phyloP scores from a whole-genome alignment of 73 alveolate species.

The Diophrys appendiculata region DNA sequence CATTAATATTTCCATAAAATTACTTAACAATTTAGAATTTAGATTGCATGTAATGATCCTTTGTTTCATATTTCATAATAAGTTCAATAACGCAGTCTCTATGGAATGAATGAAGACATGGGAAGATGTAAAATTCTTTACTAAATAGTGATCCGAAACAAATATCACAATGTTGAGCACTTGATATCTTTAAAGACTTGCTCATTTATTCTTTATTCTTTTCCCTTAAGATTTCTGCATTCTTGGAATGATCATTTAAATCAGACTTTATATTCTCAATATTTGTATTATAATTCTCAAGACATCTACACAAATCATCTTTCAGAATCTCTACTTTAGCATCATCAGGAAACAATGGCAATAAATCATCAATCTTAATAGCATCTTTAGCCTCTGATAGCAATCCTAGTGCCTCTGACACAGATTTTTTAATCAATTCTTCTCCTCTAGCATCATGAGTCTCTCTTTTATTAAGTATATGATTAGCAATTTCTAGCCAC shows the following conservation, averaged over 20 bases:
- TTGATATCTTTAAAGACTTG: conserved; percentile 84
- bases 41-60: conserved; percentile 11
- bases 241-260: conserved; percentile 83
- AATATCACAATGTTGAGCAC: conserved; percentile 76
- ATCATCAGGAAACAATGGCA: conserved; percentile 92
- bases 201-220: conserved; percentile 88
- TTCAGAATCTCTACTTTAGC: conserved; percentile 92
- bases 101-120: conserved; percentile 92
- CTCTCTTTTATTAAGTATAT: conserved; percentile 58
- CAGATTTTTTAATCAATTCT: conserved; percentile 22
- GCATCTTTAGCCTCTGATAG: conserved; percentile 79
- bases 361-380: conserved; percentile 94
- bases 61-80: conserved; percentile 58
- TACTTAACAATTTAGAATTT: neutral
- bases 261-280: conserved; percentile 87
- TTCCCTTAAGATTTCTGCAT: conserved; percentile 87
- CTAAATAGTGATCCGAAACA: conserved; percentile 68
- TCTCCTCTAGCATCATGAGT: neutral
- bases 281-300: conserved; percentile 88
- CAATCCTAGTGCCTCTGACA: conserved; percentile 80
- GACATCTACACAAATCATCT: conserved; percentile 92
- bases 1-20: neutral
- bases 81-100: conserved; percentile 74
- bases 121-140: conserved; percentile 83
- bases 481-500: conserved; percentile 94